Conservation (phyloP, 2,329 filamentous ascomycete genomes). For the Penicillium sp. region DNA sequence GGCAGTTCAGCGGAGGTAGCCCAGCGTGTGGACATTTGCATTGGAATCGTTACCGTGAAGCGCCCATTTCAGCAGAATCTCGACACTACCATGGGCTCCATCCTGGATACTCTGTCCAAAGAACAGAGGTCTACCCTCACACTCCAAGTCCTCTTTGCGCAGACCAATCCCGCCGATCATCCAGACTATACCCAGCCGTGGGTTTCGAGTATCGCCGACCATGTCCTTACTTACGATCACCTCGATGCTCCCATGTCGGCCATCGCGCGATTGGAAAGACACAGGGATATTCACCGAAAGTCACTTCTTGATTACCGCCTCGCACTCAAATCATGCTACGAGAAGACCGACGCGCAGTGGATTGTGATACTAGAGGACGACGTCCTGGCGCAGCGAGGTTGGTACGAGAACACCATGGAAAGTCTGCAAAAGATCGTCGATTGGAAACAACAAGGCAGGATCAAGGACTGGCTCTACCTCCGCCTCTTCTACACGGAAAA, state of each 20-base stretch:
- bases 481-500: constrained; percentile 47
- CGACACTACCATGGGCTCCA: background rate
- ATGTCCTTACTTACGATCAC: constrained; percentile 39
- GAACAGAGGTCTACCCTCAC: background rate
- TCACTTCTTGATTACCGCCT: constrained; percentile 45
- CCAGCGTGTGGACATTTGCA: background rate
- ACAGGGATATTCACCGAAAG: constrained; percentile 34
- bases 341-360: constrained; percentile 38
- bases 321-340: constrained; percentile 39
- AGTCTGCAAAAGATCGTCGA: constrained; percentile 36
- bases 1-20: background rate
- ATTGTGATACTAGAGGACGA: constrained; percentile 49
- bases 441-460: constrained; percentile 2
- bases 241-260: constrained; percentile 1
- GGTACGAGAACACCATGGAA: constrained; percentile 42
- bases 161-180: constrained; percentile 40
- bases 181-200: constrained; percentile 43
- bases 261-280: constrained; percentile 13
- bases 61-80: background rate
- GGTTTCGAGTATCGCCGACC: constrained; percentile 39
- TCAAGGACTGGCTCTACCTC: constrained; percentile 39
- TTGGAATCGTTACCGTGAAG: background rate
- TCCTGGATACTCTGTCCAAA: background rate
- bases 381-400: constrained; percentile 44
- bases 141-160: constrained; percentile 39